Conservation (phyloP, 179 eudicot genomes). For the Vitellaria paradoxa region DNA sequence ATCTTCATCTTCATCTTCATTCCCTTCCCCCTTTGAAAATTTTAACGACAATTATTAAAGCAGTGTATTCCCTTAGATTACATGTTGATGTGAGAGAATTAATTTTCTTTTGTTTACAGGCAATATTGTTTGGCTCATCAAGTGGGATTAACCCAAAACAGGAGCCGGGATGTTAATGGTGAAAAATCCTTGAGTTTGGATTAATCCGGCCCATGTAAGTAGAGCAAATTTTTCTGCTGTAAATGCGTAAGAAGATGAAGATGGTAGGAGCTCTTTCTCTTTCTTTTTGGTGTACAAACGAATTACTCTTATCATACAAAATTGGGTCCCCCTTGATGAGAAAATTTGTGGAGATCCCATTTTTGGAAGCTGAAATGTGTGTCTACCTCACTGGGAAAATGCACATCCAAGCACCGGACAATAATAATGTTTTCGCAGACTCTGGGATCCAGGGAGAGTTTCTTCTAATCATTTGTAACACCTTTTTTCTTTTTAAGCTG, state of each 20-base stretch:
- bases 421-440: conserved; percentile 8
- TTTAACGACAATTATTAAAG: too few species aligned
- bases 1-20: too few species aligned
- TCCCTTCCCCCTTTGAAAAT: too few species aligned
- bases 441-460: conserved; percentile 1
- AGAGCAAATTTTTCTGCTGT: conserved; percentile 17
- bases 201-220: conserved; percentile 16
- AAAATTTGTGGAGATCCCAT: conserved; percentile 24
- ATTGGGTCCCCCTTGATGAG: conserved; percentile 11
- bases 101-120: background rate
- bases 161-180: conserved; percentile 21
- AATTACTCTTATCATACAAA: background rate
- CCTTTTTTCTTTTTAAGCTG: too few species aligned
- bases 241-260: conserved; percentile 15
- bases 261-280: conserved; percentile 11
- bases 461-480: too few species aligned
- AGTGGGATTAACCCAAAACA: conserved; percentile 24
- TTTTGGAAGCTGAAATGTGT: conserved; percentile 23
- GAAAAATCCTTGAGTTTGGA: conserved; percentile 9
- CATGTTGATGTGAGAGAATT: background rate
- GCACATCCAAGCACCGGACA: conserved; percentile 8
- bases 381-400: background rate
- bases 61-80: background rate
- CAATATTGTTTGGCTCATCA: conserved; percentile 15
- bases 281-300: conserved; percentile 14